Evolutionary conservation across 2,329 filamentous ascomycete species (phyloP).

Genomic region (Parastagonospora nodorum): DNA sequence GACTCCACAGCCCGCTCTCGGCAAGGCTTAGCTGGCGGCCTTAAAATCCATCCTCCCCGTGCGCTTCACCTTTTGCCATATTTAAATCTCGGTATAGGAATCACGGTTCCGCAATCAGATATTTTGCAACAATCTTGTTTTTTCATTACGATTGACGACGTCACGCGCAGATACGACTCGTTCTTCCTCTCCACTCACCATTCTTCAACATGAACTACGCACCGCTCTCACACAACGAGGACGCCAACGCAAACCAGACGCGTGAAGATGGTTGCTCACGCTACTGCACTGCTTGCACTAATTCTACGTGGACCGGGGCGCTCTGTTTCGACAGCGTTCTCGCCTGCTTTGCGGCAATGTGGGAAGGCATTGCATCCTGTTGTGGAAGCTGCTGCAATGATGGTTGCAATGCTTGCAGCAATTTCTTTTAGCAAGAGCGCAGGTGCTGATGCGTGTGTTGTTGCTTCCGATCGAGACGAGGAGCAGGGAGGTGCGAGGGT

Average conservation of each 20-base stretch:
- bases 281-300: neutral
- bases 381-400: too few relatives aligned
- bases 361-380: too few relatives aligned
- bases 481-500: too few relatives aligned
- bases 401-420: too few relatives aligned
- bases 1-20: neutral
- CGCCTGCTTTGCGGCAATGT: too few relatives aligned
- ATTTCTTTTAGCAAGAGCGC: too few relatives aligned
- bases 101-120: neutral
- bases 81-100: neutral
- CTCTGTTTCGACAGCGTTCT: too few relatives aligned
- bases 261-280: constrained; percentile 13
- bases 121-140: neutral
- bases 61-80: neutral
- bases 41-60: neutral
- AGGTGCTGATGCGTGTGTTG: too few relatives aligned
- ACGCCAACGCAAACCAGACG: constrained; percentile 8
- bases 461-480: too few relatives aligned
- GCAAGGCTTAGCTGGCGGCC: neutral
- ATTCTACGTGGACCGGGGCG: neutral
- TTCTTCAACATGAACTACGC: constrained; percentile 20
- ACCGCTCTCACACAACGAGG: constrained; percentile 7
- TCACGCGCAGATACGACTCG: neutral
- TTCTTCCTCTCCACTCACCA: neutral
- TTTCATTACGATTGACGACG: neutral